A percentile compares a stretch with the other conserved stretches of the same genome.
These are phyloP conservation scores for Coprinopsis cinerea DNA, from an alignment of 768 basidiomycete species.

Conservation along the genomic window DNA sequence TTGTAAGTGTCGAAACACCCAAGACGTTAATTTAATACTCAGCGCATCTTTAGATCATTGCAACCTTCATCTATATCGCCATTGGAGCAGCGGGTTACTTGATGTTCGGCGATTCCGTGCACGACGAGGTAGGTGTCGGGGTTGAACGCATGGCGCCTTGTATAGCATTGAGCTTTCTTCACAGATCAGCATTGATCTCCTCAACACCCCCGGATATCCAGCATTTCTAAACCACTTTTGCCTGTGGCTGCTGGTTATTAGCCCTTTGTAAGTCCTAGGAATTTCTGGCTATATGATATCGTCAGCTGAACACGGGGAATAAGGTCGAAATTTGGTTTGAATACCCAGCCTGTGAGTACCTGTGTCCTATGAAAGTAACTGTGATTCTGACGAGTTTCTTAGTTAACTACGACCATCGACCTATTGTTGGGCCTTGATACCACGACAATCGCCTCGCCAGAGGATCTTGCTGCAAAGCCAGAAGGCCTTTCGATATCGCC, in stretches of 20 bases:
- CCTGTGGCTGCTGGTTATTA: slow-evolving; percentile 83
- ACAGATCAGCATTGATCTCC: slow-evolving; percentile 79
- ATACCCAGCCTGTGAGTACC: slow-evolving; percentile 65
- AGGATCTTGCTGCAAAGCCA: slow-evolving; percentile 33
- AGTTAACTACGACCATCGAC: slow-evolving; percentile 83
- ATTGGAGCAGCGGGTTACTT: slow-evolving; percentile 82
- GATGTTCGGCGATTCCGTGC: slow-evolving; percentile 82
- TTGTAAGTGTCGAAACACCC: slow-evolving; percentile 43
- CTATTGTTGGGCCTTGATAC: slow-evolving; percentile 63
- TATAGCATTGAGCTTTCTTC: too few species aligned
- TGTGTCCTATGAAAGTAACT: background rate
- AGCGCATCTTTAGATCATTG: slow-evolving; percentile 38
- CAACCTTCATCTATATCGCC: slow-evolving; percentile 56
- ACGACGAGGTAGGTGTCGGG: slow-evolving; percentile 61
- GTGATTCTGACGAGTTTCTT: background rate
- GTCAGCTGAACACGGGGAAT: slow-evolving; percentile 13
- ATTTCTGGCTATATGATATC: background rate
- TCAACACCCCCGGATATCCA: slow-evolving; percentile 69
- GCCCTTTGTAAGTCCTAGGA: slow-evolving; percentile 61
- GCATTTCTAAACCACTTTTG: slow-evolving; percentile 62
- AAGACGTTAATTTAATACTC: background rate
- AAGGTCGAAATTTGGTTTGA: slow-evolving; percentile 85
- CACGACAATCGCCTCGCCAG: slow-evolving; percentile 26
- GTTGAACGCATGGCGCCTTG: too few species aligned
- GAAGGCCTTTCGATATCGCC: slow-evolving; percentile 25